Base-by-base conservation (phyloP, 495 filamentous ascomycete genomes). In the Penicillium atrosanguineum region DNA sequence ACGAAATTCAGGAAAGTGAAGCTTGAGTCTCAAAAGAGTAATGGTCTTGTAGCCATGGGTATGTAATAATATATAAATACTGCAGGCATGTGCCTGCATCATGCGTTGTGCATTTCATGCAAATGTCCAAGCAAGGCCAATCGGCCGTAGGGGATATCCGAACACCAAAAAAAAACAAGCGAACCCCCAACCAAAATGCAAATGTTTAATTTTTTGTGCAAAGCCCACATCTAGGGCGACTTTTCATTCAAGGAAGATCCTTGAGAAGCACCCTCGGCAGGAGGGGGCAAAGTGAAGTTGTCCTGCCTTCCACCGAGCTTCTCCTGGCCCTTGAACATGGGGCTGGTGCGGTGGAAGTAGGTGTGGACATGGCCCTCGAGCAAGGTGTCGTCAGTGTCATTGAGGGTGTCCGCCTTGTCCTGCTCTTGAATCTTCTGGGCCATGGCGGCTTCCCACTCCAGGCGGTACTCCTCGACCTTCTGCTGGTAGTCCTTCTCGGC, bases 391-490 rank as follows among this genome's bases (percentile, higher is more conserved):
- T 79, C 74, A 14, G 69, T 70, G 40, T 76, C 72, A 28, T 28
- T 28, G 31, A 63, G 55, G 16, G 47, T 48, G 7, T 66, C 61
- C 9, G 46, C 52, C 40, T 59, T 57, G 25, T 66, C 72, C 59
- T 82, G 78, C 71, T 85, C 83, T 38, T 69, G 52, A 4, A 64
- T 53, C 53, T 75, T 77, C 34, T 65, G 61, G 14, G 73, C 72
- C 69, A 85, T 81, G 39, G 65, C 73, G 6, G 66, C 60, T 53
- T 83, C 81, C 86, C 86, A 89, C 48, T 88, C 84, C 6, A 62
- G 62, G 49, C 85, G 81, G 79, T 92, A 86, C 59, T 95, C 91
- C 55, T 86, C 79, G 37, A 95, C 84, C 79, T 89, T 91, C 59
- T 83, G 79, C 69, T 86, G 75, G 71, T 83, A 87, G 75, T 95